Base-by-base conservation (phyloP, 2,329 filamentous ascomycete genomes). In the Furcasterigmium furcatum region DNA sequence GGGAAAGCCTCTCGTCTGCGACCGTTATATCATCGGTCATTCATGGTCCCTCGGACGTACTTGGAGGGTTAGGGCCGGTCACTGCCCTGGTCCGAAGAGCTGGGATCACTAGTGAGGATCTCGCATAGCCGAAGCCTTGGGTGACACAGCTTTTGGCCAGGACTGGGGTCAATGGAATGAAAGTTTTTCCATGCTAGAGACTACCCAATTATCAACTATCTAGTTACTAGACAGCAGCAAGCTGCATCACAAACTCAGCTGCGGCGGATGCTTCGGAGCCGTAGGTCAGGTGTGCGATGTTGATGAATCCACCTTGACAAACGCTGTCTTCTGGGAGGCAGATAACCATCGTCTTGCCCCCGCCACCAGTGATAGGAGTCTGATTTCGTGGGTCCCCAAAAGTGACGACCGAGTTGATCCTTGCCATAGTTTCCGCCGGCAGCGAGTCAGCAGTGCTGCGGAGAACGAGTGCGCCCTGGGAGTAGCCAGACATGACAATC, bases 211-310 rank as follows among this genome's bases (percentile, higher is more conserved):
- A n/a, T n/a, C n/a, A n/a, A n/a, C n/a, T n/a, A n/a, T n/a, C n/a
- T n/a, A n/a, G n/a, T 21, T n/a, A 41, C n/a, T n/a, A n/a, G n/a
- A n/a, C n/a, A n/a, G n/a, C n/a, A n/a, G n/a, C n/a, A n/a, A n/a
- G n/a, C 30, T 47, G 46, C 7, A 47, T 19, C 5, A 58, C 49
- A 47, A 57, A 62, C 2, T 45, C 35, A 2, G 60, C 59, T 4
- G 59, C 53, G 3, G 41, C 44, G 3, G 16, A 34, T 1, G 59
- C 59, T 25, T 63, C 50, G 10, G 44, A 41, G 4, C 50, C 52
- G 32, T 64, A 64, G 0, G 56, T 62, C 20, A 63, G 36, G 42
- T 64, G 62, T 3, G 50, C 45, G 1, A 56, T 16, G 24, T 62
- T 58, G 8, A 65, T 48, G 24, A 52, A 46, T 12, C 62, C 60